Base-by-base conservation (phyloP, 441 rosid species). In the Syzygium syzygioides region DNA sequence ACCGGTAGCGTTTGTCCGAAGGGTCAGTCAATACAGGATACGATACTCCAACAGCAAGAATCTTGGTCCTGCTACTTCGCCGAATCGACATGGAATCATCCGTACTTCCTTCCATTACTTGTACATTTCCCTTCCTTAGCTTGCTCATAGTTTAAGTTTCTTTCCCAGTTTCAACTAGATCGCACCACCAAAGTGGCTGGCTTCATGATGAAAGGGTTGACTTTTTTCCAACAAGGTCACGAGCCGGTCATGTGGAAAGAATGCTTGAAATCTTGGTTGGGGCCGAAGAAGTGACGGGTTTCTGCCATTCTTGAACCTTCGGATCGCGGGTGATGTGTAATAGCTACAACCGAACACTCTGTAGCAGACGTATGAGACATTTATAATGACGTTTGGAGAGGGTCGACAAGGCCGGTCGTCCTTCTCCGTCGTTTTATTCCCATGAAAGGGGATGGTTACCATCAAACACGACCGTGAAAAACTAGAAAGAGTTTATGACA, bases 371-470 rank as follows among this genome's bases (percentile, higher is more conserved):
- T 3, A 18, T 2, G 48, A 1, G 14, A 68, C 14, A 1, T 17
- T 68, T 1, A 5, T 8, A 28, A 19, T 10, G 48, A 18, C 19
- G 5, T 32, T 34, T 0, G 45, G 45, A 34, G 12, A 34, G 4
- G 14, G 6, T 19, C 48, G 3, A 8, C 2, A 30, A 6, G 3
- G 45, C 23, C 3, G 13, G 0, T 4, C 1, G 12, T 8, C 79
- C 45, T 30, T 18, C 4, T 66, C 6, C 11, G 15, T 17, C 41
- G 4, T 10, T 66, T 64, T 64, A 30, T 64, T 64, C 19, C 4
- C 0, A 0, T 64, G 32, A 64, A 28, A 9, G 7, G 4, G 41
- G 26, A 26, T 26, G 32, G 1, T 60, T n/a, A 1, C 20, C 19
- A 17, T 2, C 11, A 3, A 64, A 15, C 71, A 30, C 4, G 9